Conservation (phyloP, 108 stramenopile genomes). For the Cyclotella cryptica region DNA sequence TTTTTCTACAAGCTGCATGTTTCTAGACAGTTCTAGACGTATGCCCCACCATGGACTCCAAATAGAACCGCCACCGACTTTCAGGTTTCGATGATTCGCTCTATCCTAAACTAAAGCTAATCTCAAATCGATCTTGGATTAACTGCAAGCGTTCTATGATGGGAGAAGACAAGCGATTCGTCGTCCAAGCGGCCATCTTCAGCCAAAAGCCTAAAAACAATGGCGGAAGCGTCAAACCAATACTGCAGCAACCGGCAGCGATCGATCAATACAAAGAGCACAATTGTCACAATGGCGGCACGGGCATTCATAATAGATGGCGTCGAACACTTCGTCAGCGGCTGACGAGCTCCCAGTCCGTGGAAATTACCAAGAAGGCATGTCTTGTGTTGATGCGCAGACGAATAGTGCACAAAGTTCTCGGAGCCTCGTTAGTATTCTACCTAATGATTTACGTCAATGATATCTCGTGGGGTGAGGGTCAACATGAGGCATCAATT, state of each 20-base stretch:
- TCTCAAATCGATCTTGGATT: too few relatives aligned
- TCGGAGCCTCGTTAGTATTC: background rate
- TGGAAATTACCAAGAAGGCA: conserved; percentile 1
- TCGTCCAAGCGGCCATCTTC: background rate
- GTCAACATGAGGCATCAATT: background rate
- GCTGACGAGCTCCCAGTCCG: background rate
- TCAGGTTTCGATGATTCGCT: too few relatives aligned
- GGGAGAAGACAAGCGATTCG: conserved; percentile 14
- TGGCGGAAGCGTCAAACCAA: background rate
- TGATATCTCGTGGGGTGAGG: background rate
- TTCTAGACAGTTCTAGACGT: too few relatives aligned
- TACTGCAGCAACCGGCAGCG: background rate
- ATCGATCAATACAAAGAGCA: background rate
- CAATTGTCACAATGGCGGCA: background rate
- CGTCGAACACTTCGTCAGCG: background rate
- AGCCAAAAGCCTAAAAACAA: conserved; percentile 3
- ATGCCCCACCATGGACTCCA: too few relatives aligned
- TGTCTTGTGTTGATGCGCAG: background rate
- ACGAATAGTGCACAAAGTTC: background rate
- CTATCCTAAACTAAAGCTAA: too few relatives aligned
- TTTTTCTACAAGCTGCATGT: too few relatives aligned
- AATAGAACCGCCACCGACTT: too few relatives aligned
- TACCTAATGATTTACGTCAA: background rate
- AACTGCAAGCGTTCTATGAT: too few relatives aligned
- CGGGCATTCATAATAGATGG: background rate